Evolutionary conservation across 1,284 basidiomycete genomes (phyloP), one percentile per base, ranked within the genome.

Genomic region (Athelia psychrophila): DNA sequence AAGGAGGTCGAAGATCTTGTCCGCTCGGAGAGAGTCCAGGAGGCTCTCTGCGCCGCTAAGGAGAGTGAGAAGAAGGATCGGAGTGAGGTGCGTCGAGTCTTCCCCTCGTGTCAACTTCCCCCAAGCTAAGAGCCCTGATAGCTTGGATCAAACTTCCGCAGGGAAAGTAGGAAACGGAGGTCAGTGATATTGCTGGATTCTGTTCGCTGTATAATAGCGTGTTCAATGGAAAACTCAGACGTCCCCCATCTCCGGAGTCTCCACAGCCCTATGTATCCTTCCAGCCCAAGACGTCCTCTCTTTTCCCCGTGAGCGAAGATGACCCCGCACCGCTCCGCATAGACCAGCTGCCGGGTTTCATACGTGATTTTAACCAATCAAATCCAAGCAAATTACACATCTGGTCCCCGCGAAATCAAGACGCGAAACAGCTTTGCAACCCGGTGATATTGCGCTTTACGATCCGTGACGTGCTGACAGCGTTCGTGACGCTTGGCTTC

Each of bases 401-500:
- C 36, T 82, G 81, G 78, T 71, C 70, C 5, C 27, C 27, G 27
- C 27, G 13, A 13, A 30, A 30, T 6, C 27, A 30, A 46, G 47
- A 33, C 52, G 48, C 16, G 49, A 55, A n/a, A 49, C 53, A 22
- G n/a, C 56, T 70, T 1, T 49, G 56, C 10, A 65, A 61, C 51
- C 74, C 78, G 0, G 59, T 70, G 0, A 66, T 79, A 35, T 60
- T 86, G 15, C 79, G 81, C 27, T 79, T 84, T 56, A 70, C 68
- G n/a, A 80, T 86, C 50, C 69, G 68, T 3, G 83, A 88, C 60
- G 80, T 87, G 48, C 65, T 86, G 48, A 78, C 72, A 2, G 76
- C 80, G 48, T 87, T 82, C 68, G 60, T 86, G 40, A 77, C 75
- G 1, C 61, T 84, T 42, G 74, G 70, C 42, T 68, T 69, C 49